These are phyloP conservation scores for Lasiodiplodia sp. DNA, from an alignment of 2,329 filamentous ascomycete genomes.

Conservation along the genomic window DNA sequence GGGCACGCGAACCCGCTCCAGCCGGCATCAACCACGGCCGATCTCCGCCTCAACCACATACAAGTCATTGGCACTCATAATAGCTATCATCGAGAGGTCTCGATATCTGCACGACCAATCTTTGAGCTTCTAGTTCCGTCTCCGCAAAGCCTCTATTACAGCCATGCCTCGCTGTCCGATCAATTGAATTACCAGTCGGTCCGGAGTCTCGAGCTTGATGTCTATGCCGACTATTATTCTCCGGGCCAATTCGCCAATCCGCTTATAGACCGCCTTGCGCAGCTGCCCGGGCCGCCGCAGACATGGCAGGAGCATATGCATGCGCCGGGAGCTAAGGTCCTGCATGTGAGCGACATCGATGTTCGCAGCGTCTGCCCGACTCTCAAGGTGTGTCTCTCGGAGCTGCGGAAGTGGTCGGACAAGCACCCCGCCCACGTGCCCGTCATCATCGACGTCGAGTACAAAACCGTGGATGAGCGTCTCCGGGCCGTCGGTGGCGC, in stretches of 20 bases:
- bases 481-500: conserved; percentile 49
- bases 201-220: conserved; percentile 58
- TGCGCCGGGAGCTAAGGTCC: conserved; percentile 56
- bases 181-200: conserved; percentile 57
- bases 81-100: conserved; percentile 58
- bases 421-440: conserved; percentile 54
- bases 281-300: conserved; percentile 49
- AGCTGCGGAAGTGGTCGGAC: conserved; percentile 56
- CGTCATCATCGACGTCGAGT: conserved; percentile 59
- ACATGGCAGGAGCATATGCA: conserved; percentile 46
- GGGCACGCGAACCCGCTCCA: conserved; percentile 8
- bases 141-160: conserved; percentile 56
- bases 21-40: neutral
- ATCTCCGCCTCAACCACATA: conserved; percentile 59
- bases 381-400: conserved; percentile 52
- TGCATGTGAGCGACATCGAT: conserved; percentile 60
- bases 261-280: conserved; percentile 51
- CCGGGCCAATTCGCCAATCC: conserved; percentile 58
- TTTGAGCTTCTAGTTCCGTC: conserved; percentile 50
- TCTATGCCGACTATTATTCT: conserved; percentile 55
- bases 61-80: conserved; percentile 62
- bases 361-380: conserved; percentile 56
- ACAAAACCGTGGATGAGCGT: conserved; percentile 52
- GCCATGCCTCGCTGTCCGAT: conserved; percentile 53
- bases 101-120: conserved; percentile 49